Conservation (phyloP, 2,329 filamentous ascomycete species). For the Aspergillus neoniger region DNA sequence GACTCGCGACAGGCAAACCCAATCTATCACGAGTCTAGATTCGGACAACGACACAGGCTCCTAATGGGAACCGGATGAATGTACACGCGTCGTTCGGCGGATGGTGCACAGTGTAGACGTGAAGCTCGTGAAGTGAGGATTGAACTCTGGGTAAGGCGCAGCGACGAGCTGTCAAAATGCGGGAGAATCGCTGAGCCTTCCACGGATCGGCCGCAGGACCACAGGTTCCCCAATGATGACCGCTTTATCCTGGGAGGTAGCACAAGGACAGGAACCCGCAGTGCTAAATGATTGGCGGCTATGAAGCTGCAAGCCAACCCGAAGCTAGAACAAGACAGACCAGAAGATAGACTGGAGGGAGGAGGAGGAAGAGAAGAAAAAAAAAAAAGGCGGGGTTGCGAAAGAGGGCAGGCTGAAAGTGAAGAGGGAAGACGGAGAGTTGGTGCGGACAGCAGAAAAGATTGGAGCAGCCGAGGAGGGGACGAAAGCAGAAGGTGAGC, state of each 20-base stretch:
- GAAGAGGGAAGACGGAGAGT: slow-evolving; percentile 1
- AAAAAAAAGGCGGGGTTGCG: slow-evolving; percentile 6
- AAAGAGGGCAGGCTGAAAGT: slow-evolving; percentile 4
- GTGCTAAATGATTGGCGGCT: slow-evolving; percentile 1
- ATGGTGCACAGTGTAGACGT: slow-evolving; percentile 6
- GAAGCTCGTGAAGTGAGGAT: slow-evolving; percentile 14
- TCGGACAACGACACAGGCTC: slow-evolving; percentile 4
- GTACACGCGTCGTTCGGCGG: slow-evolving; percentile 6
- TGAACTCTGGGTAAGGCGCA: slow-evolving; percentile 29
- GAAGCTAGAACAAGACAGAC: slow-evolving; percentile 1
- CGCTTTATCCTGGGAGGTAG: slow-evolving; percentile 11
- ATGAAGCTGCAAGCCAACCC: slow-evolving; percentile 7
- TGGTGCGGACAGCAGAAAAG: slow-evolving; percentile 5
- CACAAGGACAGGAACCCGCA: slow-evolving; percentile 13
- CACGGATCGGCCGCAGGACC: slow-evolving; percentile 31
- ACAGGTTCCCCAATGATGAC: slow-evolving; percentile 24
- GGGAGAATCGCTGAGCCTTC: slow-evolving; percentile 36
- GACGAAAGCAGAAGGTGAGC: slow-evolving; percentile 4
- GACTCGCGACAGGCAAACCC: slow-evolving; percentile 9
- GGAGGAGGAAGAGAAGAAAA: neutral
- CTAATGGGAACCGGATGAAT: neutral
- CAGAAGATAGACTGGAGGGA: neutral
- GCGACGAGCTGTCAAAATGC: slow-evolving; percentile 35
- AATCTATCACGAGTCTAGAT: neutral
- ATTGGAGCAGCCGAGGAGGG: slow-evolving; percentile 1